Evolutionary conservation across 768 basidiomycete species (phyloP), one percentile per base, ranked within the genome.

Genomic region (Russula olivacea): DNA sequence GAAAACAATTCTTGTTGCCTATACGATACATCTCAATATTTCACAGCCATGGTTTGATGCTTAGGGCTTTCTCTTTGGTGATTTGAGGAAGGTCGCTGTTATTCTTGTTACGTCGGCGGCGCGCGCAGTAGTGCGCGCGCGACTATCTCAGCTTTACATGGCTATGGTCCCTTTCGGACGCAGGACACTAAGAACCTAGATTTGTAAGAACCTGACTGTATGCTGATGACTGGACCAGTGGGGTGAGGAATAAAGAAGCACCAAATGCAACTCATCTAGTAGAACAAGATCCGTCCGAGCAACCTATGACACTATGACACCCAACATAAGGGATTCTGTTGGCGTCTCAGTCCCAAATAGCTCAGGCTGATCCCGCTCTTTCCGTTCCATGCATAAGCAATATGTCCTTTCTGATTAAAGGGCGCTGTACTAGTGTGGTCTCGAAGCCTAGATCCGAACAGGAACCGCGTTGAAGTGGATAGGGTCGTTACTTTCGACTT

Each of bases 261-360:
- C 25, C 15, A 4, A 17, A 48, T 25, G 48, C 12, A 49, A 28
- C 11, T n/a, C 51, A 17, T 25, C 45, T n/a, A 11, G 34, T 28
- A 38, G 28, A 5, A 15, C 62, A 55, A 63, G 62, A 63, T 63
- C 62, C 62, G 62, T 49, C 62, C 62, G 62, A 48, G 14, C 36
- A 54, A 19, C n/a, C 17, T 43, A 45, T 38, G 40, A 41, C 17
- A 51, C 50, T 28, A 21, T 34, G 21, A 30, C 21, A 40, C 9
- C 48, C 55, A 19, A 32, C 36, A n/a, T 23, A 25, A n/a, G 55
- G 49, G 55, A 21, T 21, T 17, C n/a, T 4, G n/a, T 14, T 40
- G 25, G 30, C 32, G 21, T 12, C 38, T 23, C 32, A 47, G 36
- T 19, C 41, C 38, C 17, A 19, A 25, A 19, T 21, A 6, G 14